Evolutionary conservation across 176 grass and related monocot species (phyloP).

Genomic region (Ensete glaucum): DNA sequence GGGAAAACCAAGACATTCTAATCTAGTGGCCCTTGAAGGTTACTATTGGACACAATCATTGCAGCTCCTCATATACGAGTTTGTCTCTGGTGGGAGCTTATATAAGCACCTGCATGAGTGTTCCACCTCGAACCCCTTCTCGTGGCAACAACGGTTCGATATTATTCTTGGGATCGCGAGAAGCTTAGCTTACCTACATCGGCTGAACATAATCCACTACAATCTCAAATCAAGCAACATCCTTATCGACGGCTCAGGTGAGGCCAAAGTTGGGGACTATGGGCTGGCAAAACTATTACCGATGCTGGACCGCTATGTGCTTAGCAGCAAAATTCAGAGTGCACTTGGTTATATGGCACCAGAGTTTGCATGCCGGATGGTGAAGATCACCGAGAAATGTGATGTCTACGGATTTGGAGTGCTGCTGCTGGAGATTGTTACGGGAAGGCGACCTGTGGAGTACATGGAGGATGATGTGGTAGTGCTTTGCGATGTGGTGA

Average conservation of each 20-base stretch:
- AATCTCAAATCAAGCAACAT: constrained; percentile 94
- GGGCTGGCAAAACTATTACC: constrained; percentile 85
- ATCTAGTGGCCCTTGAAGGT: constrained; percentile 67
- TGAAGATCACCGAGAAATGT: constrained; percentile 92
- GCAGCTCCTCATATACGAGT: constrained; percentile 92
- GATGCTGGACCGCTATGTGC: constrained; percentile 76
- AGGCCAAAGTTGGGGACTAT: constrained; percentile 66
- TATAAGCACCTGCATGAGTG: constrained; percentile 69
- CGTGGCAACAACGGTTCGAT: constrained; percentile 90
- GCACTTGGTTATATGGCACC: constrained; percentile 98
- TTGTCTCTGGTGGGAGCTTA: constrained; percentile 68
- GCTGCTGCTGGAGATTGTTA: constrained; percentile 59
- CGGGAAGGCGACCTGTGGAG: constrained; percentile 62
- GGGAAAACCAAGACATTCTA: constrained; percentile 65
- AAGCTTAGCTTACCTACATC: constrained; percentile 70
- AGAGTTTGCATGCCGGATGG: constrained; percentile 77
- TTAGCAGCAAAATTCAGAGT: constrained; percentile 94
- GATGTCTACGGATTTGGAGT: constrained; percentile 85
- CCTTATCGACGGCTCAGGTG: constrained; percentile 59
- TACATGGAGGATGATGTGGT: constrained; percentile 97
- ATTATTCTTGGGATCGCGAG: constrained; percentile 75
- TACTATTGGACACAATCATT: constrained; percentile 94
- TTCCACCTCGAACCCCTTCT: constrained; percentile 35
- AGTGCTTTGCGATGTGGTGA: constrained; percentile 69
- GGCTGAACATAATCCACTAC: constrained; percentile 67